Conservation (phyloP, 441 rosid species). For the Aquilaria agallochum region DNA sequence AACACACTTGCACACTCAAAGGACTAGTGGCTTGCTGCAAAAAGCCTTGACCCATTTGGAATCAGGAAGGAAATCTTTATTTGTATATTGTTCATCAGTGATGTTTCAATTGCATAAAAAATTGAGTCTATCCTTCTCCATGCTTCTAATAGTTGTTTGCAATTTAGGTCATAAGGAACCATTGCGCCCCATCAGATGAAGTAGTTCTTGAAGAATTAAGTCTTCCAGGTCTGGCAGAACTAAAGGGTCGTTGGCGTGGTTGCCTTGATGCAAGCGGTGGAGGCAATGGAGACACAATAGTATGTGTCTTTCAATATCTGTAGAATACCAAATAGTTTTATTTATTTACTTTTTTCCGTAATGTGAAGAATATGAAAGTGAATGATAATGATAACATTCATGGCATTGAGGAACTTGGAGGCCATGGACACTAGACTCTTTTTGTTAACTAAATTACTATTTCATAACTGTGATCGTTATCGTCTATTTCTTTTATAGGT, state of each 20-base stretch:
- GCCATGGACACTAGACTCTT: too few relatives aligned
- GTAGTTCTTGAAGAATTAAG: conserved; percentile 72
- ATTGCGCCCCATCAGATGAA: conserved; percentile 65
- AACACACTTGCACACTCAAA: too few relatives aligned
- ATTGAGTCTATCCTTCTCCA: conserved; percentile 6
- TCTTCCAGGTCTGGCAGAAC: conserved; percentile 97
- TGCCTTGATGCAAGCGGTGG: conserved; percentile 99
- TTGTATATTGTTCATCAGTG: too few relatives aligned
- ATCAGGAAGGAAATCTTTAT: neutral
- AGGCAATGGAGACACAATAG: conserved; percentile 99
- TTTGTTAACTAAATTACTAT: too few relatives aligned
- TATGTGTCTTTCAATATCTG: conserved; percentile 26
- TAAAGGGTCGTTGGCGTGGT: conserved; percentile 92
- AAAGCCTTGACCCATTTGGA: neutral
- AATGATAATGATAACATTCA: neutral
- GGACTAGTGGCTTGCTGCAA: neutral
- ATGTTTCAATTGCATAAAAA: neutral
- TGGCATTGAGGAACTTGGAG: too few relatives aligned
- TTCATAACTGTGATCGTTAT: too few relatives aligned
- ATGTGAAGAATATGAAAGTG: neutral
- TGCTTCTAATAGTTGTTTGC: conserved; percentile 17
- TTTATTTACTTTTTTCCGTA: neutral
- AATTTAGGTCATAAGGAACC: conserved; percentile 69
- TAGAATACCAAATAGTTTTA: conserved; percentile 8
- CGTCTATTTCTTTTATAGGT: too few relatives aligned